Base-by-base conservation (phyloP, 345 rosid genomes). In the Limnanthes douglasii region DNA sequence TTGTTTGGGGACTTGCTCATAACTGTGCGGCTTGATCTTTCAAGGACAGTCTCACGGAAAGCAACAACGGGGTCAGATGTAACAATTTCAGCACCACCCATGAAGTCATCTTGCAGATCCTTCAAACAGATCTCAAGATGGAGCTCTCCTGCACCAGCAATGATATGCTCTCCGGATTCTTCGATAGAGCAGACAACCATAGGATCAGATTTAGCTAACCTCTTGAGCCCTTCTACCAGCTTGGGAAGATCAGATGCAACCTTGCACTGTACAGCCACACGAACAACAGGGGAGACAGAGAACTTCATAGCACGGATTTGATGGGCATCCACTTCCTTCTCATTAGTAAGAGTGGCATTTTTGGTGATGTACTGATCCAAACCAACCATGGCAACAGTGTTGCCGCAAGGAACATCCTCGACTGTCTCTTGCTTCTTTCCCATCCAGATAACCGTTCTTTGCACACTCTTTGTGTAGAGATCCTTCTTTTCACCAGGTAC, bases 371-470 rank as follows among this genome's bases (percentile, higher is more conserved):
- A 77, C 37, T 77, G 88, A 56, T 77, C 88, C 29, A 77, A 19
- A 21, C 88, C 82, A 23, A 77, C 82, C 78, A 77, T 2, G 18
- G 88, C 88, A 26, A 73, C 88, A 15, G 88, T 77, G 57, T 77
- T 77, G 41, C 88, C 88, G 47, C 82, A 77, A 1, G 88, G 88
- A 10, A 77, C 88, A 53, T 77, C 88, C 57, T 77, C 88, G 0
- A 77, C 88, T 0, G 78, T 72, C 41, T 77, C 88, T 61, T 77
- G 88, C 53, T 1, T 73, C 78, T 77, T 77, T 2, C 88, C 88
- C 88, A 77, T 77, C 88, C 88, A 77, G 31, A 77, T 77, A 38
- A 77, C 88, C 26, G 88, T 77, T 35, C 88, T 73, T 51, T 77
- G 88, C 2, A 49, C 51, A 35, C 51, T 46, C 51, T 46, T 46